Base-by-base conservation (phyloP, 441 rosid species). In the Metrosideros polymorpha region DNA sequence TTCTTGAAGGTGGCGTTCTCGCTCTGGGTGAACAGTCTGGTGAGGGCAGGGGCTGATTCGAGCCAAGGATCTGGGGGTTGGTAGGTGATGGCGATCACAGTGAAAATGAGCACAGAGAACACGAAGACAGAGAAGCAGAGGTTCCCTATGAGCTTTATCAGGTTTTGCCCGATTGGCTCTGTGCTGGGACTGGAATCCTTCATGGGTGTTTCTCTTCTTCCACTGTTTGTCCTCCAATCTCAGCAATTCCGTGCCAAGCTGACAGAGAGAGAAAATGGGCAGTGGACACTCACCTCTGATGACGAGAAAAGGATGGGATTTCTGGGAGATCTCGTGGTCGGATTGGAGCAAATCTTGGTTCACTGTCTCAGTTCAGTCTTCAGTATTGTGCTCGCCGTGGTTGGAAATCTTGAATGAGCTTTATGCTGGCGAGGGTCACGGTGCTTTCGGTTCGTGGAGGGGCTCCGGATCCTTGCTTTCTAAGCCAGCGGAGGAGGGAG, bases 41-140 rank as follows among this genome's bases (percentile, higher is more conserved):
- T 94, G 19, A 96, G 88, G n/a, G 96, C 96, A 3, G 99, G 98
- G 87, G 99, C 98, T 6, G 99, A 95, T 86, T 97, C 96, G 61
- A 97, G 95, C 99, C 98, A 96, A 87, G 98, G 98, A 94, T 97
- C 99, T 85, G 97, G 99, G 22, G 99, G 99, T 86, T 96, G 98
- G 89, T 97, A 96, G 52, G 99, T 96, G 89, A 96, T 92, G 79
- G 99, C 99, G 88, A 97, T 91, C 50, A 94, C 98, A 1, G 98
- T 95, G 87, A 97, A 93, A 4, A 96, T 93, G 86, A 97, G 90
- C 57, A 97, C 99, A 5, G 95, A 88, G 94, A 97, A 93, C 32
- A 97, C 98, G 85, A 97, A 96, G 57, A 92, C 94, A n/a, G 99
- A 95, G 94, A 97, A 97, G 84, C 99, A 97, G 56, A 97, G 90